Conservation (phyloP, 257 asterid genomes). For the Anisodus acutangulus region DNA sequence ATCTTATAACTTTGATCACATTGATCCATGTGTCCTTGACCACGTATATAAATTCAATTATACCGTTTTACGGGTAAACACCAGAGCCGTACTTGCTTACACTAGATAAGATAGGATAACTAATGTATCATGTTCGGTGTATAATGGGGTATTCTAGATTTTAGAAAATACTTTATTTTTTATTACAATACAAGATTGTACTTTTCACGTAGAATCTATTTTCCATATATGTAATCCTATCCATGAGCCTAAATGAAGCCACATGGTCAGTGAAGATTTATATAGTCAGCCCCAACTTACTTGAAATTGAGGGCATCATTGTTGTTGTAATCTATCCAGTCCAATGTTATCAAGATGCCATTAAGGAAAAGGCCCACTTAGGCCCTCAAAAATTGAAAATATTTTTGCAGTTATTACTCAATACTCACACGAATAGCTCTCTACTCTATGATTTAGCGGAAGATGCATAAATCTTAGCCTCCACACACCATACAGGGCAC, state of each 20-base stretch:
- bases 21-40: no score
- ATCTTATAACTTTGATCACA: no score
- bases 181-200: neutral
- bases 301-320: conserved; percentile 13
- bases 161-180: neutral
- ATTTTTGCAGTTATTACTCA: conserved; percentile 3
- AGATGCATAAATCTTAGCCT: neutral
- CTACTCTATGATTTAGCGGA: conserved; percentile 12
- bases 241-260: conserved; percentile 16
- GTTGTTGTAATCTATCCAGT: conserved; percentile 19
- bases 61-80: no score
- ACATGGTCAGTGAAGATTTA: neutral
- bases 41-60: no score
- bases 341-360: conserved; percentile 1
- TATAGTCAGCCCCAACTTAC: neutral
- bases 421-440: neutral
- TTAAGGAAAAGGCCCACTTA: neutral
- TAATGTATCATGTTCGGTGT: neutral
- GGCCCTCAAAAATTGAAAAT: neutral
- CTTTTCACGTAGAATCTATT: neutral
- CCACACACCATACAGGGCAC: conserved; percentile 22
- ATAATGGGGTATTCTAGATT: neutral
- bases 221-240: neutral
- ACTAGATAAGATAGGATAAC: neutral
- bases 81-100: neutral